phyloP scores from a whole-genome alignment of 805 yeast species.

The Blastobotrys parvus region DNA sequence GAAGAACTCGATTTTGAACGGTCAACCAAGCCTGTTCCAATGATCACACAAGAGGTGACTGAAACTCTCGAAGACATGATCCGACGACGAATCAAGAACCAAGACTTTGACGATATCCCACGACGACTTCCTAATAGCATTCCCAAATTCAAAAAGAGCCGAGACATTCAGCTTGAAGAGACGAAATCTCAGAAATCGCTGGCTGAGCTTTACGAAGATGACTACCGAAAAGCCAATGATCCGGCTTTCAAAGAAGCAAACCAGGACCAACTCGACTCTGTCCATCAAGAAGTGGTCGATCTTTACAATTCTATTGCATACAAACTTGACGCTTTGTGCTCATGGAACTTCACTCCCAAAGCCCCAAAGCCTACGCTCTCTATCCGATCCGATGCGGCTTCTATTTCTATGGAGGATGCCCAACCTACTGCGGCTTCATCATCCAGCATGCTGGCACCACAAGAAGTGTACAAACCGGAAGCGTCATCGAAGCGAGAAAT shows the following conservation, averaged over 20 bases:
- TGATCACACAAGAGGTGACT: slow-evolving; percentile 81
- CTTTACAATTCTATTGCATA: slow-evolving; percentile 55
- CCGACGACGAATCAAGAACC: slow-evolving; percentile 65
- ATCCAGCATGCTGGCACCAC: slow-evolving; percentile 70
- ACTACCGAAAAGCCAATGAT: slow-evolving; percentile 37
- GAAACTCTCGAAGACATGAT: slow-evolving; percentile 84
- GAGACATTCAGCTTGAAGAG: slow-evolving; percentile 60
- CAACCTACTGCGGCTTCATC: slow-evolving; percentile 80
- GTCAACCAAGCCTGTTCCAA: slow-evolving; percentile 92
- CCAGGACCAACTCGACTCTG: slow-evolving; percentile 56
- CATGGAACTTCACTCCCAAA: slow-evolving; percentile 93
- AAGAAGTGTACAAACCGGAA: slow-evolving; percentile 63
- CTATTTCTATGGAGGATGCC: slow-evolving; percentile 91
- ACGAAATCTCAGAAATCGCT: slow-evolving; percentile 78
- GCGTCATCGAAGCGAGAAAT: slow-evolving; percentile 43
- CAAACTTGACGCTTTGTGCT: slow-evolving; percentile 78
- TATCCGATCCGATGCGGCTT: slow-evolving; percentile 72
- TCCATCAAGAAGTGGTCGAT: slow-evolving; percentile 70
- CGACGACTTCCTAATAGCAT: slow-evolving; percentile 62
- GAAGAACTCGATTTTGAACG: slow-evolving; percentile 81
- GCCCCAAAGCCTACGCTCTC: slow-evolving; percentile 75
- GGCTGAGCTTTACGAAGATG: slow-evolving; percentile 89
- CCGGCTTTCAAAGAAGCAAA: slow-evolving; percentile 38
- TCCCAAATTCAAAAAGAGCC: slow-evolving; percentile 41
- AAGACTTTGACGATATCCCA: slow-evolving; percentile 76